Evolutionary conservation across 2,329 filamentous ascomycete genomes (phyloP), one percentile per base, ranked within the genome.

Genomic region (Penicillium olsonii): DNA sequence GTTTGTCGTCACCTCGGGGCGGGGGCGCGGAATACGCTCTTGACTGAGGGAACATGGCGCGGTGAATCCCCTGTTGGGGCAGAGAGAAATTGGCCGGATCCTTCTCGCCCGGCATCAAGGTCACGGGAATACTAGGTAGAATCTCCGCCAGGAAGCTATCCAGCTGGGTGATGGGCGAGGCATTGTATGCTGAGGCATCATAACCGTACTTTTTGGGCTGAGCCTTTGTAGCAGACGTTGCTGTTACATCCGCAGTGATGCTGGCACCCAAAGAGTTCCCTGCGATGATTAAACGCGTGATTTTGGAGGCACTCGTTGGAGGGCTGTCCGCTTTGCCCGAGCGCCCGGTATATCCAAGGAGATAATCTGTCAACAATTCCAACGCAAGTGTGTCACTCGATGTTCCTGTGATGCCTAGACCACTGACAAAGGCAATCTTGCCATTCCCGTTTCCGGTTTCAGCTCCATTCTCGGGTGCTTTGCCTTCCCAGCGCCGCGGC

Each of bases 11-110:
- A 10, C 63, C 67, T 5, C 68, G 57, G 11, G 58, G 56, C 15
- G 69, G 66, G 5, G 69, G 67, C 20, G 73, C 60, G 19, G 68
- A 80, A 66, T 90, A 99, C 7, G 81, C 75, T 55, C 91, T 81
- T 15, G 90, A 78, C 8, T 81, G 79, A 0, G 90, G 88, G 61
- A 99, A 94, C 83, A 99, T 90, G 52, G 94, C 92, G 4, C 88
- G 78, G 70, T 99, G 94, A 42, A 99, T 88, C 1, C 90, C 87
- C 69, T 97, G 94, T 66, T 99, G 94, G 0, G 94, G 94, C 22
- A 96, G 83, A 55, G 89, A 88, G 44, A 88, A 84, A 65, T 95
- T 96, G 42, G 94, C 91, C 0, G 94, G 92, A 68, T 99, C 95
- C 26, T 82, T 79, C 14, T 81, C 82, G 14, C 94, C 94, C 0